These are phyloP conservation scores for Entoloma clypeatum DNA, from an alignment of 1,284 basidiomycete genomes.

Conservation along the genomic window DNA sequence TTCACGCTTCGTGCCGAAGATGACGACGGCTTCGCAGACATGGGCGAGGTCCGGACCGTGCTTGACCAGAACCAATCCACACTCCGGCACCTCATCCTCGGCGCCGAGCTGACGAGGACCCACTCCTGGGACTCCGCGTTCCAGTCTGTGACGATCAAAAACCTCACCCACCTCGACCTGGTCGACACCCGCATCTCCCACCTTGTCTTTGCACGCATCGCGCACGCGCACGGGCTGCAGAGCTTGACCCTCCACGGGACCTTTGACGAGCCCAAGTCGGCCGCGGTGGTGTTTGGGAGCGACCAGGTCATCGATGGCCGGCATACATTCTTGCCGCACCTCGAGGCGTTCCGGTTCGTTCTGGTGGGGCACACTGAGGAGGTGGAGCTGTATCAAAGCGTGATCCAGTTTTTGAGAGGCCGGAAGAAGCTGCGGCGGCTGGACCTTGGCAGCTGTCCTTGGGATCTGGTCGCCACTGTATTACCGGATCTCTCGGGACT, in stretches of 20 bases:
- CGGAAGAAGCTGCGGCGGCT: conserved; percentile 47
- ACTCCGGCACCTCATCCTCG: conserved; percentile 59
- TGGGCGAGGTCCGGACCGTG: conserved; percentile 62
- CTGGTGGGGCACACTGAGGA: conserved; percentile 62
- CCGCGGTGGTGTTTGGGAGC: conserved; percentile 57
- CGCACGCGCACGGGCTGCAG: conserved; percentile 54
- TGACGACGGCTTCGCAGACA: conserved; percentile 63
- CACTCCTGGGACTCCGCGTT: conserved; percentile 66
- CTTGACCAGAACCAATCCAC: conserved; percentile 55
- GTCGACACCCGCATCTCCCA: conserved; percentile 64
- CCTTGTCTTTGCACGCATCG: conserved; percentile 56
- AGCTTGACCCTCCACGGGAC: conserved; percentile 62
- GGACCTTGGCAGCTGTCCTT: conserved; percentile 60
- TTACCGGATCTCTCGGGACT: conserved; percentile 47
- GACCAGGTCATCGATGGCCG: conserved; percentile 55
- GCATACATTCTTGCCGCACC: conserved; percentile 58
- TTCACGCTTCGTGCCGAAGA: conserved; percentile 66
- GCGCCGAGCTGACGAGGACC: conserved; percentile 57
- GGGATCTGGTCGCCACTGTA: conserved; percentile 51
- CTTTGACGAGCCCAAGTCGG: conserved; percentile 54
- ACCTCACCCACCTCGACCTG: conserved; percentile 62
- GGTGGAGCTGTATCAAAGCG: conserved; percentile 45
- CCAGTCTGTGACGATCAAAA: conserved; percentile 55
- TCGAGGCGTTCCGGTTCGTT: conserved; percentile 58
- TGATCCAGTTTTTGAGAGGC: conserved; percentile 49